Evolutionary conservation across 495 filamentous ascomycete genomes (phyloP).

Genomic region (Daldinia vernicosa): DNA sequence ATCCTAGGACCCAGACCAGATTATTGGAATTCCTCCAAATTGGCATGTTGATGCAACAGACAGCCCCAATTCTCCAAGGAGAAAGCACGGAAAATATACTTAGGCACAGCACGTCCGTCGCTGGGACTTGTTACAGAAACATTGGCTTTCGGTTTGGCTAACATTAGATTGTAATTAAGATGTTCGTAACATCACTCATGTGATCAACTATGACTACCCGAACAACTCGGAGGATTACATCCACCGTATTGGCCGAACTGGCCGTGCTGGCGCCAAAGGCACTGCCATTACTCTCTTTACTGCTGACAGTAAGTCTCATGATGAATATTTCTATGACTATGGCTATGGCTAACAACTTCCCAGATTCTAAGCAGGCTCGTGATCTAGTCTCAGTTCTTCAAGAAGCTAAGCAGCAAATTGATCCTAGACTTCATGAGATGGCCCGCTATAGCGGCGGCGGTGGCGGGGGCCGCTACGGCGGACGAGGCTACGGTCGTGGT

Average conservation of each 20-base stretch:
- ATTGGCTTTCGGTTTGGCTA: conserved; percentile 71
- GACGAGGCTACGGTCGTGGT: conserved; percentile 62
- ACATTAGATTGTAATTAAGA: conserved; percentile 79
- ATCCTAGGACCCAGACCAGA: conserved; percentile 77
- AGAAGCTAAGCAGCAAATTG: conserved; percentile 98
- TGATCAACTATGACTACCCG: conserved; percentile 99
- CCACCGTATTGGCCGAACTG: conserved; percentile 97
- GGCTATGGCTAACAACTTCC: conserved; percentile 46
- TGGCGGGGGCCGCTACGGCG: conserved; percentile 72
- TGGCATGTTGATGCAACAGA: conserved; percentile 65
- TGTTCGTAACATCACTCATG: conserved; percentile 99
- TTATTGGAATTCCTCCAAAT: conserved; percentile 61
- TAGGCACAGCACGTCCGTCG: conserved; percentile 59
- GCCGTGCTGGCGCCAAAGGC: conserved; percentile 91
- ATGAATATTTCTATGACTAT: neutral
- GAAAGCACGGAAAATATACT: conserved; percentile 76
- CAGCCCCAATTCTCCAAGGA: conserved; percentile 65
- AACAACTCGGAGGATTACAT: conserved; percentile 99
- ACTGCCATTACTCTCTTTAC: conserved; percentile 97
- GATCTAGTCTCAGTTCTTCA: conserved; percentile 91
- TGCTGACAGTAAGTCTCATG: conserved; percentile 82
- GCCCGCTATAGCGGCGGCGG: conserved; percentile 89
- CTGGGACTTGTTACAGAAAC: conserved; percentile 65
- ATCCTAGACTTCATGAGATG: conserved; percentile 96
- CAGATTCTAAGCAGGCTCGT: conserved; percentile 96